Evolutionary conservation across 1,284 basidiomycete genomes (phyloP).

Genomic region (Agaricales sp.): DNA sequence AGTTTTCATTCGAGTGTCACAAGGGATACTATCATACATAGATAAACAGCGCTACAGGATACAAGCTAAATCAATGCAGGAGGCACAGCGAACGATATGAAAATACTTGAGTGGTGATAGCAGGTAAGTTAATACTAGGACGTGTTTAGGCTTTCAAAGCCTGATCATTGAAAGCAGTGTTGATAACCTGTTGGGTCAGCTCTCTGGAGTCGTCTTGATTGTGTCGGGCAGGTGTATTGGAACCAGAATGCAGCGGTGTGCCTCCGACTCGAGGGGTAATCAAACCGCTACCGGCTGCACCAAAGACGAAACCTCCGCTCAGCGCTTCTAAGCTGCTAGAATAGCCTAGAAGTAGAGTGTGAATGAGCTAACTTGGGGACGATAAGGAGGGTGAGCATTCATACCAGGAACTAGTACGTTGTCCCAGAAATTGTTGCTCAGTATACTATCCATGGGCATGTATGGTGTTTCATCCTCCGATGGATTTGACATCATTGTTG

Average conservation of each 20-base stretch:
- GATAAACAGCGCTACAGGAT: no score
- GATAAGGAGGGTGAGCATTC: conserved; percentile 17
- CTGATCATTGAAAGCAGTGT: conserved; percentile 26
- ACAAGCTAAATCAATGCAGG: no score
- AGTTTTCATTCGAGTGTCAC: no score
- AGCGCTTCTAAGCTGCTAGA: conserved; percentile 63
- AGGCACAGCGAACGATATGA: no score
- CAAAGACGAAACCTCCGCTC: conserved; percentile 74
- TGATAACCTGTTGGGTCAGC: conserved; percentile 32
- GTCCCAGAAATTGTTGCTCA: conserved; percentile 75
- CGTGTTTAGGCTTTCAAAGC: not conserved
- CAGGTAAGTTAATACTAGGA: no score
- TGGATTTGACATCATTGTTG: conserved; percentile 58
- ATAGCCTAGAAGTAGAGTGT: conserved; percentile 40
- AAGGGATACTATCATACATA: no score
- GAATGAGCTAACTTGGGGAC: conserved; percentile 4
- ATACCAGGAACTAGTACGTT: conserved; percentile 72
- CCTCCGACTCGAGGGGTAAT: conserved; percentile 45
- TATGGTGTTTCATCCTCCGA: conserved; percentile 30
- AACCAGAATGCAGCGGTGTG: conserved; percentile 31
- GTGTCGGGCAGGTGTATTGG: conserved; percentile 28
- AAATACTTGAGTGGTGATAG: no score
- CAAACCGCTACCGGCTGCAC: conserved; percentile 65
- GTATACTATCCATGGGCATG: conserved; percentile 71
- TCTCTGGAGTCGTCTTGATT: conserved; percentile 10